Conservation (phyloP, 1,139 yeast species). For the Candida pseudoviswanathii region DNA sequence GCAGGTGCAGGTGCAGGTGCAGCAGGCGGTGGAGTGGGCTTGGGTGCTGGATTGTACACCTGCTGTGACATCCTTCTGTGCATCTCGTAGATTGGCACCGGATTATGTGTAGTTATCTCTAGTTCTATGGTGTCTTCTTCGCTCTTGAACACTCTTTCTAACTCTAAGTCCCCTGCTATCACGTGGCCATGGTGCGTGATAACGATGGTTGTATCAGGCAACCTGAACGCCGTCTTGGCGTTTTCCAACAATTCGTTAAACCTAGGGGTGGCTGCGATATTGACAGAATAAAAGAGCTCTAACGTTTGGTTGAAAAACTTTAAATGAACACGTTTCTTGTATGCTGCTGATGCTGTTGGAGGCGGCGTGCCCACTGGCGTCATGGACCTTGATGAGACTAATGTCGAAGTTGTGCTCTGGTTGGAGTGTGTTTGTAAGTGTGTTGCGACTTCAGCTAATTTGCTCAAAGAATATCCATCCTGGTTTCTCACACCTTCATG, state of each 20-base stretch:
- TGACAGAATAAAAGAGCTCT: conserved; percentile 61
- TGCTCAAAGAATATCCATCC: conserved; percentile 8
- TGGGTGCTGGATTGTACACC: conserved; percentile 8
- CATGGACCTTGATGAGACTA: conserved; percentile 5
- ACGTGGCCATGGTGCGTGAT: conserved; percentile 21
- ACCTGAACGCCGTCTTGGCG: conserved; percentile 68
- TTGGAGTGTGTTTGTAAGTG: conserved; percentile 25
- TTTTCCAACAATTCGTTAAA: conserved; percentile 67
- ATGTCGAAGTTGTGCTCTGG: conserved; percentile 1
- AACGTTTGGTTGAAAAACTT: conserved; percentile 46
- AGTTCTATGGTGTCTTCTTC: conserved; percentile 32
- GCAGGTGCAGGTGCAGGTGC: conserved; percentile 3
- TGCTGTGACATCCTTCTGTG: conserved; percentile 12
- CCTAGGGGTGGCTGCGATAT: conserved; percentile 69
- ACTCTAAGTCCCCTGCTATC: conserved; percentile 34
- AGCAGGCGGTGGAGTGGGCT: conserved; percentile 11
- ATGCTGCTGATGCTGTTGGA: conserved; percentile 7
- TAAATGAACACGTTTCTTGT: conserved; percentile 32
- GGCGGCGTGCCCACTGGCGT: conserved; percentile 8
- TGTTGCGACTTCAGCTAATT: conserved; percentile 45
- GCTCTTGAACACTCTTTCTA: conserved; percentile 36
- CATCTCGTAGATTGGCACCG: conserved; percentile 38
- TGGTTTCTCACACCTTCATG: background rate
- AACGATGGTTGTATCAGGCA: conserved; percentile 22
- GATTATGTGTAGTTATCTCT: conserved; percentile 37